These are phyloP conservation scores for Dactylellina cionopaga DNA, from an alignment of 2,329 filamentous ascomycete genomes.

Conservation along the genomic window DNA sequence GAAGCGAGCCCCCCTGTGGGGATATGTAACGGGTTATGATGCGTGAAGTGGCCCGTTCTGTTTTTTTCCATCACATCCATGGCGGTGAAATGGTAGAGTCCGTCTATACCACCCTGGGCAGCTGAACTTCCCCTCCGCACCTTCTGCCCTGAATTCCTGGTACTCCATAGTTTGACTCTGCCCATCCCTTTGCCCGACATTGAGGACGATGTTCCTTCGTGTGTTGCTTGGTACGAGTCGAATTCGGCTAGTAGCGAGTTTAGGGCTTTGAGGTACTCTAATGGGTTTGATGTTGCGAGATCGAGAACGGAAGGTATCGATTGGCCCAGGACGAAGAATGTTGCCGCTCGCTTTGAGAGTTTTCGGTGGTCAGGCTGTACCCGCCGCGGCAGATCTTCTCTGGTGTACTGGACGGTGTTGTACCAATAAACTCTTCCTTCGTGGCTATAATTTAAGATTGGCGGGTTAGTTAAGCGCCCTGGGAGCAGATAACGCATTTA, in stretches of 20 bases:
- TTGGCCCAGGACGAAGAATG: slow-evolving; percentile 90
- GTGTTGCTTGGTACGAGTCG: slow-evolving; percentile 88
- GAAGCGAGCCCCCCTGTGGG: slow-evolving; percentile 34
- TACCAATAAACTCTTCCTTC: slow-evolving; percentile 98
- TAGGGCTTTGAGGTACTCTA: slow-evolving; percentile 87
- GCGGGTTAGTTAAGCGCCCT: neutral
- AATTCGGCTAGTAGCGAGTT: slow-evolving; percentile 89
- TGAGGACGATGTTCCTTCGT: slow-evolving; percentile 77
- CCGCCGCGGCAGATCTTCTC: slow-evolving; percentile 79
- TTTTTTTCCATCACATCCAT: slow-evolving; percentile 47
- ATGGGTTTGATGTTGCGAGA: slow-evolving; percentile 78
- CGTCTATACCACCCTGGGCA: slow-evolving; percentile 45
- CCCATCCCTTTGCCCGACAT: slow-evolving; percentile 62
- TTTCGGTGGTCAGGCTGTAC: slow-evolving; percentile 86
- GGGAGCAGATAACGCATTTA: neutral
- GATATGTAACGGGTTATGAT: slow-evolving; percentile 38
- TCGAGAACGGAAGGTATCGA: slow-evolving; percentile 91
- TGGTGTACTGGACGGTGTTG: slow-evolving; percentile 92
- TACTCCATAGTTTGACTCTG: slow-evolving; percentile 49
- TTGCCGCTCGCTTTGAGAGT: slow-evolving; percentile 85
- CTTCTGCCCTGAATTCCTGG: slow-evolving; percentile 39
- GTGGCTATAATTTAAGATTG: slow-evolving; percentile 68
- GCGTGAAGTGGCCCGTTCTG: slow-evolving; percentile 20
- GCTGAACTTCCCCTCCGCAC: slow-evolving; percentile 48
- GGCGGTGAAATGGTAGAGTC: slow-evolving; percentile 47